These are phyloP conservation scores for Chaetomiaceae sp. DNA, from an alignment of 2,329 filamentous ascomycete genomes.

Conservation along the genomic window DNA sequence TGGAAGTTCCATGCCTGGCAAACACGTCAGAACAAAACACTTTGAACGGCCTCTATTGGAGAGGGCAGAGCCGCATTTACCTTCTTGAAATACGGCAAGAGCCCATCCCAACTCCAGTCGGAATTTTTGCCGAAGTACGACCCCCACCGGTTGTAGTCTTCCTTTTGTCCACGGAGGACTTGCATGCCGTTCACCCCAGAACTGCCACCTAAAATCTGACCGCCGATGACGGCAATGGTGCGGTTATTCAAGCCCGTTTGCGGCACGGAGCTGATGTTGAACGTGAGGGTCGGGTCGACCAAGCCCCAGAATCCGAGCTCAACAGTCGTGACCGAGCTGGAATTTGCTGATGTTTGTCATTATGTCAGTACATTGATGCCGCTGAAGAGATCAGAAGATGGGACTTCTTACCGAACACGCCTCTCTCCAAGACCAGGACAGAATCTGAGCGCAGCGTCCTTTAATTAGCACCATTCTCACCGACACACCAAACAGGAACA, in stretches of 20 bases:
- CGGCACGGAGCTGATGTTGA: constrained; percentile 26
- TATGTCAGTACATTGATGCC: background rate
- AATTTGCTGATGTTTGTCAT: constrained; percentile 4
- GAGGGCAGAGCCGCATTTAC: too few species aligned
- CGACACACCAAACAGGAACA: background rate
- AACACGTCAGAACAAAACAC: background rate
- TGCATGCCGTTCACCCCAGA: constrained; percentile 29
- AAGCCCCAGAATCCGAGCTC: constrained; percentile 8
- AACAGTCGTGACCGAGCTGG: constrained; percentile 2
- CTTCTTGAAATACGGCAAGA: constrained; percentile 30
- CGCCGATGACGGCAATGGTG: constrained; percentile 21
- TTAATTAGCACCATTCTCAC: background rate
- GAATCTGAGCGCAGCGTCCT: constrained; percentile 17
- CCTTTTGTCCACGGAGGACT: constrained; percentile 27
- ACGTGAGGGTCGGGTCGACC: constrained; percentile 25
- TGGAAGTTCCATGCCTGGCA: constrained; percentile 24
- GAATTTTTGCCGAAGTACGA: constrained; percentile 22
- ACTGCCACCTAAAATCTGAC: constrained; percentile 28
- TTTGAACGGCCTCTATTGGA: background rate
- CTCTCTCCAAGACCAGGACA: constrained; percentile 30
- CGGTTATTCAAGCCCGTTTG: constrained; percentile 23
- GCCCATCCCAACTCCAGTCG: constrained; percentile 29
- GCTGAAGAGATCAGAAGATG: background rate
- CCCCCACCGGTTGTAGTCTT: constrained; percentile 29
- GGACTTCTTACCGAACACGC: constrained; percentile 25